Conservation (phyloP, 192 early-diverging fungal genomes). For the Geosiphon pyriformis region DNA sequence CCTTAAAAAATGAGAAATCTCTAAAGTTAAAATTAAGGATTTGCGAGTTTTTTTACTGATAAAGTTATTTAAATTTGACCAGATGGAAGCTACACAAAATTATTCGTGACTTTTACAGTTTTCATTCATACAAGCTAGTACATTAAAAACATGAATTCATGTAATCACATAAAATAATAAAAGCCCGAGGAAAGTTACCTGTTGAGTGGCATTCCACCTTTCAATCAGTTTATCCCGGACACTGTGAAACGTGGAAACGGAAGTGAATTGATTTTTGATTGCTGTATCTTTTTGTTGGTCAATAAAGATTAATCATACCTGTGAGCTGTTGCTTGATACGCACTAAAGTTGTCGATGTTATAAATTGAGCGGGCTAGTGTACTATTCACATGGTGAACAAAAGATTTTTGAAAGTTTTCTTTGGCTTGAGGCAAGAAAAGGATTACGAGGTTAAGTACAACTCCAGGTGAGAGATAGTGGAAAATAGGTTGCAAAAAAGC, state of each 20-base stretch:
- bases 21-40: too few species aligned
- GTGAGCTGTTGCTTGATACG: slow-evolving; percentile 90
- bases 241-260: slow-evolving; percentile 27
- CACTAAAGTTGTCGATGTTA: slow-evolving; percentile 89
- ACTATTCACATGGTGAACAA: slow-evolving; percentile 84
- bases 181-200: too few species aligned
- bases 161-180: too few species aligned
- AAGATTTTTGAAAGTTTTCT: slow-evolving; percentile 72
- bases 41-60: too few species aligned
- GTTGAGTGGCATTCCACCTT: slow-evolving; percentile 93
- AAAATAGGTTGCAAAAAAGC: too few species aligned
- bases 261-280: background rate
- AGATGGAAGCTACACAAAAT: too few species aligned
- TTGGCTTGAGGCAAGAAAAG: slow-evolving; percentile 49
- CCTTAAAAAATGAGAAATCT: slow-evolving; percentile 24
- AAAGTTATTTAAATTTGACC: too few species aligned
- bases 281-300: background rate
- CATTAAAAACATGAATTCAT: too few species aligned
- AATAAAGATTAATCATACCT: slow-evolving; percentile 40
- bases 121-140: too few species aligned
- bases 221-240: slow-evolving; percentile 91
- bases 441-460: too few species aligned
- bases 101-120: too few species aligned
- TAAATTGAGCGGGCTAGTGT: slow-evolving; percentile 84
- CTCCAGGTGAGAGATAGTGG: too few species aligned